Evolutionary conservation across 108 stramenopile species (phyloP), one percentile per base, ranked within the genome.

Genomic region (Skeletonema costatum): DNA sequence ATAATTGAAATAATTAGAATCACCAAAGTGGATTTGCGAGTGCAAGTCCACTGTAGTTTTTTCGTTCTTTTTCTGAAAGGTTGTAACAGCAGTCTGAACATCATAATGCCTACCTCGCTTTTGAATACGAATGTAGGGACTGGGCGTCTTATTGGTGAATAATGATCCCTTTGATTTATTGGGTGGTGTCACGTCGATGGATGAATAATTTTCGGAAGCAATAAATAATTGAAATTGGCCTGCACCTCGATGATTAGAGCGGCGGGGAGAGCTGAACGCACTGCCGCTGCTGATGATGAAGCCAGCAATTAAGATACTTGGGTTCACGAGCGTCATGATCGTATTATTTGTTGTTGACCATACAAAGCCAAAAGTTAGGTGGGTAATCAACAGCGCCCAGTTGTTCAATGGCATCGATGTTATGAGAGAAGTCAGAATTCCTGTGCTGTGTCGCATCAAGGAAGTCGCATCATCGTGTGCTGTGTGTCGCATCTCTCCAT

Each of bases 21-120:
- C 85, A 8, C 87, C 93, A 72, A 87, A 92, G 69, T 94, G 93
- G 14, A 92, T 69, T 70, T 92, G 91, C 11, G 93, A 71, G 67
- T 92, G 90, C 48, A 94, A 80, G 60, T 94, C 91, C 31, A 94
- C 75, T 10, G 75, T 75, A 32, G 33, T 31, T 13, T 17, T 25
- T 1, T 46, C 11, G 19, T 68, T 25, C 19, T 9, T 35, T 70
- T 82, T 80, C 44, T 46, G 70, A 72, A 91, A 91, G 66, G 90
- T 87, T 2, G 87, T 87, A 4, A 91, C 76, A 1, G 88, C 87
- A 11, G 93, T 93, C 60, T 93, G 93, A 50, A 93, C 61, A 21
- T 83, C 76, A 35, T 77, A 83, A 44, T 70, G 51, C 14, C 71
- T 60, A 13, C 82, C 76, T 31, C 76, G 62, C 46, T 83, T 83